phyloP scores from a whole-genome alignment of 2,329 filamentous ascomycete species.

The Pseudogymnoascus sp. region DNA sequence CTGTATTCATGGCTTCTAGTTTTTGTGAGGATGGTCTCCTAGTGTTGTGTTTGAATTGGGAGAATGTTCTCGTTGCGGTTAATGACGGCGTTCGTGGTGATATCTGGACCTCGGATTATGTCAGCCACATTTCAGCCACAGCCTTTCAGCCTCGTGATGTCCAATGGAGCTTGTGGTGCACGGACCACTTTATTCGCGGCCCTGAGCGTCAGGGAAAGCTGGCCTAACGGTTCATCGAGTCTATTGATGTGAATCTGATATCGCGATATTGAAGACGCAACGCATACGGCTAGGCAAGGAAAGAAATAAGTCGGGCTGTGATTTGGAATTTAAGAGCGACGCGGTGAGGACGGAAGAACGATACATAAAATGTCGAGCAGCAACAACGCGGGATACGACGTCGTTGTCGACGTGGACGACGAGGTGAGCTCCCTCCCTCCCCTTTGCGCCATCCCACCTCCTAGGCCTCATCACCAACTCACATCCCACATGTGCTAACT shows the following conservation, averaged over 20 bases:
- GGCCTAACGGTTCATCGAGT: not conserved
- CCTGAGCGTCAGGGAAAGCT: not conserved
- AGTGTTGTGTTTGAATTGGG: not conserved
- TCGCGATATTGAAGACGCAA: not conserved
- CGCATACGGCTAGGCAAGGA: not conserved
- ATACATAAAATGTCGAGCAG: constrained; percentile 7
- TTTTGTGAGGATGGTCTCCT: not conserved
- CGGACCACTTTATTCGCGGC: not conserved
- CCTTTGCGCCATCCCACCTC: not conserved
- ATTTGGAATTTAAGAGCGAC: not conserved
- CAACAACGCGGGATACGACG: constrained; percentile 75
- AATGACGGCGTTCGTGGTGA: not conserved
- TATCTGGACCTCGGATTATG: constrained; percentile 1
- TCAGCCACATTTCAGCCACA: not conserved
- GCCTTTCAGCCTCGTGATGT: constrained; percentile 6
- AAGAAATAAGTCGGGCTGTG: not conserved
- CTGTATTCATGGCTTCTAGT: not conserved
- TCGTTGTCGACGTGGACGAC: constrained; percentile 94
- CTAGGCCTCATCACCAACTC: not conserved
- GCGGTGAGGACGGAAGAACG: not conserved
- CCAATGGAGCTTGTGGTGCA: not conserved
- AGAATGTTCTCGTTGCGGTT: not conserved
- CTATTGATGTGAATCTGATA: not conserved
- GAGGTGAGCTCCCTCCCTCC: constrained; percentile 55
- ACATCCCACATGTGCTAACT: constrained; percentile 6